These are phyloP conservation scores for Solanum appendiculatum DNA, from an alignment of 257 asterid species.

Conservation along the genomic window DNA sequence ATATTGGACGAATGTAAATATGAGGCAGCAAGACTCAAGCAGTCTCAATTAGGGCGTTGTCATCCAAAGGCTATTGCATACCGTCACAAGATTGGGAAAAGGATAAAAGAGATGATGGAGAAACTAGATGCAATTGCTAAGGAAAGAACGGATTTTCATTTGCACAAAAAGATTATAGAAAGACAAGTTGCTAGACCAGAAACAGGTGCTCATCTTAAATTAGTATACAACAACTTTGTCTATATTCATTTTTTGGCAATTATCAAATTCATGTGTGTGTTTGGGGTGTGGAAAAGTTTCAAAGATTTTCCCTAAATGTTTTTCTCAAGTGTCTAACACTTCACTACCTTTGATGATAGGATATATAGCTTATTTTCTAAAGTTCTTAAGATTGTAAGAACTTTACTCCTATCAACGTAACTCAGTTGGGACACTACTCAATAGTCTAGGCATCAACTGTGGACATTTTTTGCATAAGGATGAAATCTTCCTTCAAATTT, in stretches of 20 bases:
- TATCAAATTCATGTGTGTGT: background rate
- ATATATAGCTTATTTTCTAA: too few species aligned
- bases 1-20: background rate
- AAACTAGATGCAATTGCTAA: slow-evolving; percentile 8
- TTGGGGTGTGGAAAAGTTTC: background rate
- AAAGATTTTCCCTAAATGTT: background rate
- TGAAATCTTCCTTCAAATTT: too few species aligned
- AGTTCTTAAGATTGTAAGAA: too few species aligned
- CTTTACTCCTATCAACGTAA: too few species aligned
- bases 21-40: background rate
- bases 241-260: background rate
- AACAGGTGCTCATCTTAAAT: background rate
- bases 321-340: too few species aligned
- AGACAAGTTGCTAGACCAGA: background rate
- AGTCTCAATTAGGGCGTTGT: background rate
- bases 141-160: slow-evolving; percentile 5
- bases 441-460: too few species aligned
- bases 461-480: too few species aligned
- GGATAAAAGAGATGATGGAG: background rate
- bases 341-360: too few species aligned
- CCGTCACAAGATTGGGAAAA: slow-evolving; percentile 3
- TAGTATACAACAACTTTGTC: background rate
- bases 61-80: background rate
- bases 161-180: background rate
- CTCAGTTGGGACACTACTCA: too few species aligned